phyloP scores from a whole-genome alignment of 768 basidiomycete genomes.

The Gloeophyllum trabeum region DNA sequence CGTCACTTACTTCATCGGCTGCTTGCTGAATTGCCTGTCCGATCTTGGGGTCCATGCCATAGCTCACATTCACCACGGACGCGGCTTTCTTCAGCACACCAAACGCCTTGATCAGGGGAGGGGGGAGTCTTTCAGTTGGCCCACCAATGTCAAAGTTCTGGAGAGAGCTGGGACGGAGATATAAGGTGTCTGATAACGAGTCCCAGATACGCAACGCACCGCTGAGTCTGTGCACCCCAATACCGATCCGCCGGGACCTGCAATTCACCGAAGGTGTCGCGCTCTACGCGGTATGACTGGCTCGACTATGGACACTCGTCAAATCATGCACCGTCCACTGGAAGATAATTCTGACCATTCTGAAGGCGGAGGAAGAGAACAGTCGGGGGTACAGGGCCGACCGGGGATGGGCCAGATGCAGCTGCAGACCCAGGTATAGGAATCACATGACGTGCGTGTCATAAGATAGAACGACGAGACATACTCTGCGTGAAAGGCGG shows the following conservation, averaged over 20 bases:
- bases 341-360: constrained; percentile 21
- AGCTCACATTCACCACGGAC: constrained; percentile 75
- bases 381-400: constrained; percentile 6
- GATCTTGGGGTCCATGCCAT: constrained; percentile 85
- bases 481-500: constrained; percentile 5
- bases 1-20: constrained; percentile 71
- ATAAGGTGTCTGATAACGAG: background rate
- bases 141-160: constrained; percentile 99
- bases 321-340: background rate
- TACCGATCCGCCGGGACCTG: constrained; percentile 82
- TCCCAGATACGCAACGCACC: constrained; percentile 28
- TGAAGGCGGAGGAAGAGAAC: constrained; percentile 20
- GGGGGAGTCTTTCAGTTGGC: constrained; percentile 83
- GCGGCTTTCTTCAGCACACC: constrained; percentile 97
- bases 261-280: constrained; percentile 93
- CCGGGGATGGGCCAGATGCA: background rate
- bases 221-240: constrained; percentile 98
- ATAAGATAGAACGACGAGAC: background rate
- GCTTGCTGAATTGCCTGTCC: constrained; percentile 85
- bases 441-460: constrained; percentile 19
- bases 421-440: constrained; percentile 1
- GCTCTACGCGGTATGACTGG: constrained; percentile 69
- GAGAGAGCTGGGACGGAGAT: constrained; percentile 46
- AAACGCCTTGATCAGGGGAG: constrained; percentile 95
- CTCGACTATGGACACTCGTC: constrained; percentile 21